These are phyloP conservation scores for Eleusine indica DNA, from an alignment of 176 grass and related monocot species.

Conservation along the genomic window DNA sequence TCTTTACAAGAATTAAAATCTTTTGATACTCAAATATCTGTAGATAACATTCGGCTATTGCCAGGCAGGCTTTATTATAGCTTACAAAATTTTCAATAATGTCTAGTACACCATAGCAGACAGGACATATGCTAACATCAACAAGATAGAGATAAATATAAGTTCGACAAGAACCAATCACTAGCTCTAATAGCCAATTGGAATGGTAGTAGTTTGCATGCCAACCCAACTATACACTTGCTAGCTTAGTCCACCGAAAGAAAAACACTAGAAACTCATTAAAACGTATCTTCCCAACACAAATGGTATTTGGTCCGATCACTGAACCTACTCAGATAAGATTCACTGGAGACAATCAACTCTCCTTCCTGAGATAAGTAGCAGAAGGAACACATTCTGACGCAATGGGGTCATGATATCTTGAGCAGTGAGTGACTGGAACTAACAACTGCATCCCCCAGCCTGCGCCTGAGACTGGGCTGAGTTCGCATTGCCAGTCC, in stretches of 20 bases:
- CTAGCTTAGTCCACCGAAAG: constrained; percentile 61
- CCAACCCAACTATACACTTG: constrained; percentile 69
- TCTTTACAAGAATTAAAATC: not conserved
- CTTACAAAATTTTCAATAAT: constrained; percentile 57
- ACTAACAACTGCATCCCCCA: constrained; percentile 87
- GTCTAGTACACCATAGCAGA: constrained; percentile 41
- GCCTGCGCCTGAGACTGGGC: constrained; percentile 77
- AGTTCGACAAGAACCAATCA: constrained; percentile 45
- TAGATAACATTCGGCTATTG: constrained; percentile 18
- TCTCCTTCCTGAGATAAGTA: constrained; percentile 44
- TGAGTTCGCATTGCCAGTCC: constrained; percentile 66
- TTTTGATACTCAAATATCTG: not conserved
- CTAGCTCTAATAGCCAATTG: constrained; percentile 50
- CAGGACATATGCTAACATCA: constrained; percentile 44
- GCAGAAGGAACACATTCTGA: constrained; percentile 26
- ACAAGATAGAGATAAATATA: constrained; percentile 49
- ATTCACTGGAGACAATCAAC: constrained; percentile 46
- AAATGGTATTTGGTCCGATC: constrained; percentile 46
- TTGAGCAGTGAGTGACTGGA: constrained; percentile 34
- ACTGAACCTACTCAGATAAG: constrained; percentile 35
- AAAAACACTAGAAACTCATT: constrained; percentile 53
- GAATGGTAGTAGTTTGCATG: constrained; percentile 46
- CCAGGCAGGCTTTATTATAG: constrained; percentile 39
- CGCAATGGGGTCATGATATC: constrained; percentile 30
- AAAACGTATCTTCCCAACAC: constrained; percentile 56